Percentiles rank a stretch among this genome's conserved stretches.
Evolutionary conservation across 176 grass and related monocot species (phyloP).

Genomic region (Alopecurus myosuroides): DNA sequence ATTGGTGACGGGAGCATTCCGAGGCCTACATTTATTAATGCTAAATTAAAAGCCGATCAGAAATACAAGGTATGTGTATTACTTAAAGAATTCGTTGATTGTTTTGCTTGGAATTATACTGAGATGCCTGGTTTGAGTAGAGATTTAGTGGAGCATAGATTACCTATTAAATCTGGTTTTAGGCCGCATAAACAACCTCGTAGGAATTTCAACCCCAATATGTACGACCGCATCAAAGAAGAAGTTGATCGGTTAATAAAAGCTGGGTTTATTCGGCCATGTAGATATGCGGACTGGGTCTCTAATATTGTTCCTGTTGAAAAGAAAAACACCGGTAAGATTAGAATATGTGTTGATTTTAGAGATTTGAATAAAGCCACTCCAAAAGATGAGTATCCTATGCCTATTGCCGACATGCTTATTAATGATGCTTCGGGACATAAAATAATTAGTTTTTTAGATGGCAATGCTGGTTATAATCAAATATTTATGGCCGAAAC

Average conservation of each 20-base stretch:
- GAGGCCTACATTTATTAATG: background rate
- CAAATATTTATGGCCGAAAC: background rate
- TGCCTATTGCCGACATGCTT: background rate
- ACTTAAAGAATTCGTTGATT: constrained; percentile 8
- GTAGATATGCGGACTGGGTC: background rate
- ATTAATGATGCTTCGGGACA: background rate
- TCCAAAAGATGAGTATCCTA: constrained; percentile 11
- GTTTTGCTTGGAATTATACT: background rate
- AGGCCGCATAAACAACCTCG: no score
- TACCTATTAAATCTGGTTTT: no score
- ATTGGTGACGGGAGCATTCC: background rate
- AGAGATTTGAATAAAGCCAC: background rate
- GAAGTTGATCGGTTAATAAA: background rate
- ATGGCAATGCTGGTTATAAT: background rate
- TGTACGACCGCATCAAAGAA: background rate
- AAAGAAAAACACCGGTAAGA: background rate
- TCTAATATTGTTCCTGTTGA: background rate
- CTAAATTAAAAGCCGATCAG: background rate
- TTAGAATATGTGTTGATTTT: background rate
- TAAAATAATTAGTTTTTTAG: background rate
- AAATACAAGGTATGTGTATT: background rate
- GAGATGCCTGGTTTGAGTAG: background rate
- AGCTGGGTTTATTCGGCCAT: background rate
- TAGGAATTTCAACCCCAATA: background rate
- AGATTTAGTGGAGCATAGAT: no score